These are phyloP conservation scores for Limnomonas spitsbergensis DNA, from an alignment of 139 green algal species.

Conservation along the genomic window DNA sequence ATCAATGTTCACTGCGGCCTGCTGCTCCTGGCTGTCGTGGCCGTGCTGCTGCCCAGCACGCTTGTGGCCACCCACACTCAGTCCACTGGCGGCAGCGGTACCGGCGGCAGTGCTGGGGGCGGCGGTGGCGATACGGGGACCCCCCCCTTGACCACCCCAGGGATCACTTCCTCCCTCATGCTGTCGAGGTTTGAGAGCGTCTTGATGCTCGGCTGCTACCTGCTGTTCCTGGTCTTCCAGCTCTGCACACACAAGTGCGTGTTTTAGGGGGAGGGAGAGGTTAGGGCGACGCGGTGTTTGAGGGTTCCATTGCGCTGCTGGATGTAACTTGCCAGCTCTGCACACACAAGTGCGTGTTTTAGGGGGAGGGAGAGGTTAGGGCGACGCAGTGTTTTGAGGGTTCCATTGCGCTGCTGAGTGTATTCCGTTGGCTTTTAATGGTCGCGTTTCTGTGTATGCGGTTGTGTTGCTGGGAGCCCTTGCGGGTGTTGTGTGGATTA, in stretches of 20 bases:
- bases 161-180: neutral
- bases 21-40: constrained; percentile 53
- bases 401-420: constrained; percentile 51
- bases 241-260: constrained; percentile 56
- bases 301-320: no score
- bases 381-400: constrained; percentile 32
- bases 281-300: constrained; percentile 32
- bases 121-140: no score
- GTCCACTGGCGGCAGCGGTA: neutral
- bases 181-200: constrained; percentile 59
- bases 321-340: constrained; percentile 75
- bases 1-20: constrained; percentile 58
- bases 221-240: constrained; percentile 72
- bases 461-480: no score
- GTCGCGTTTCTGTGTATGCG: constrained; percentile 36
- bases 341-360: constrained; percentile 48
- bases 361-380: no score
- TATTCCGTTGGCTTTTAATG: constrained; percentile 70
- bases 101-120: neutral
- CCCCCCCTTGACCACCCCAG: no score
- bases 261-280: neutral
- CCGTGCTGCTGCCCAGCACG: constrained; percentile 51
- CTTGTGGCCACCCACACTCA: constrained; percentile 56
- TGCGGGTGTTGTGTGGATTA: no score
- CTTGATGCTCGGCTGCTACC: constrained; percentile 71